Evolutionary conservation across 352 stramenopile species (phyloP).

Genomic region (Pythium dissotocum): DNA sequence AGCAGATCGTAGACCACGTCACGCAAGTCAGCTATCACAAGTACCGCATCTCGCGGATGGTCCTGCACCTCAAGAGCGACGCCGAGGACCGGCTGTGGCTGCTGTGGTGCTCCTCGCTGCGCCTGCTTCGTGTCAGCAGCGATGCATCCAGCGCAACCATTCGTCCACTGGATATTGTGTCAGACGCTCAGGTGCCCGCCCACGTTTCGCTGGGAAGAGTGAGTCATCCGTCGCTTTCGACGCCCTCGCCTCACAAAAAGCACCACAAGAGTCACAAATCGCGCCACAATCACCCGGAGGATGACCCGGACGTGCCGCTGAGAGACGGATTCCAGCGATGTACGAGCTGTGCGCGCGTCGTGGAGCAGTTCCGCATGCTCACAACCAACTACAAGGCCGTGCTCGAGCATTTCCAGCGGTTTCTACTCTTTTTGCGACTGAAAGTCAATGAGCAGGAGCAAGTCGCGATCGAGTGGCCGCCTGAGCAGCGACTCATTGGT

Average conservation of each 20-base stretch:
- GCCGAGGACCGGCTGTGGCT: slow-evolving; percentile 93
- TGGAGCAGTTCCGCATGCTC: slow-evolving; percentile 76
- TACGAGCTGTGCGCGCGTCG: slow-evolving; percentile 78
- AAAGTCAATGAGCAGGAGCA: slow-evolving; percentile 46
- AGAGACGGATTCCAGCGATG: slow-evolving; percentile 54
- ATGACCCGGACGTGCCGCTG: slow-evolving; percentile 21
- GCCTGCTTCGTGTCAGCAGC: slow-evolving; percentile 49
- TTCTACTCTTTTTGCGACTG: slow-evolving; percentile 67
- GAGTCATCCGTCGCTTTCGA: slow-evolving; percentile 14
- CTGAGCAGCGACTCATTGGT: slow-evolving; percentile 81
- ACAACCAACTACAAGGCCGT: slow-evolving; percentile 93
- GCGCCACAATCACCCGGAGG: background rate
- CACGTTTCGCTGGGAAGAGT: slow-evolving; percentile 43
- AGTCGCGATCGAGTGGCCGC: slow-evolving; percentile 86
- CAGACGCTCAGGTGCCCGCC: slow-evolving; percentile 61
- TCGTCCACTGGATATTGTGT: slow-evolving; percentile 56
- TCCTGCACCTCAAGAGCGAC: slow-evolving; percentile 96
- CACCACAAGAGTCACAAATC: background rate
- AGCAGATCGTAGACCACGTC: slow-evolving; percentile 93
- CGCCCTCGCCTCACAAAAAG: background rate
- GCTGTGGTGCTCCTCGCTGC: slow-evolving; percentile 93
- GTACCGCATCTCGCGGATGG: slow-evolving; percentile 91
- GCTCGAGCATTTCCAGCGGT: slow-evolving; percentile 92
- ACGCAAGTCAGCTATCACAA: slow-evolving; percentile 91
- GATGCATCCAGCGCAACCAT: slow-evolving; percentile 13